Conservation (phyloP, 371 early-diverging fungal species). For the Mortierella sp. region DNA sequence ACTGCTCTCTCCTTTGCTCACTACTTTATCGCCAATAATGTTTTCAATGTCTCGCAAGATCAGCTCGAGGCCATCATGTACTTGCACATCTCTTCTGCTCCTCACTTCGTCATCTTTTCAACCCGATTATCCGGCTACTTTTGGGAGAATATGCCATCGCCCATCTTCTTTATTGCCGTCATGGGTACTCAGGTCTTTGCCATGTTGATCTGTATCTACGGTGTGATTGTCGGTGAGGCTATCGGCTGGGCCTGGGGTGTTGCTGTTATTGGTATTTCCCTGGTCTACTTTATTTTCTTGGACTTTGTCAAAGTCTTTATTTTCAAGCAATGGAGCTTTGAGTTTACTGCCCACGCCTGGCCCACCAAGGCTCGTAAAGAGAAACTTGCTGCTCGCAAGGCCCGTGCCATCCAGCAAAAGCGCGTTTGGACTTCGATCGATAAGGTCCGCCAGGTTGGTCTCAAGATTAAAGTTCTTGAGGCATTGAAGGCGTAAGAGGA, state of each 20-base stretch:
- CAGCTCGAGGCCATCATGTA: slow-evolving; percentile 83
- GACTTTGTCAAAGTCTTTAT: slow-evolving; percentile 85
- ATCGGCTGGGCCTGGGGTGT: slow-evolving; percentile 67
- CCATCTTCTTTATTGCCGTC: slow-evolving; percentile 84
- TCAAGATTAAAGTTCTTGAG: slow-evolving; percentile 42
- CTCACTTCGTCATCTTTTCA: slow-evolving; percentile 96
- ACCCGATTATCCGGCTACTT: slow-evolving; percentile 88
- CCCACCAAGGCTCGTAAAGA: slow-evolving; percentile 73
- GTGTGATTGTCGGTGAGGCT: slow-evolving; percentile 61
- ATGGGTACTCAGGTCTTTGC: slow-evolving; percentile 94
- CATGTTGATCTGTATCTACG: slow-evolving; percentile 87
- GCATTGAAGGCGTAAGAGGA: slow-evolving; percentile 29
- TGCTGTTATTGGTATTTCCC: slow-evolving; percentile 64
- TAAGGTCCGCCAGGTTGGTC: slow-evolving; percentile 40
- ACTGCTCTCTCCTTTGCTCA: slow-evolving; percentile 79
- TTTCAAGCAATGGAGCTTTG: slow-evolving; percentile 77
- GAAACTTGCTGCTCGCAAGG: slow-evolving; percentile 67
- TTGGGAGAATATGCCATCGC: slow-evolving; percentile 88
- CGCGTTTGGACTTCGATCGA: slow-evolving; percentile 35
- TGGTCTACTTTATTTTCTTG: slow-evolving; percentile 76
- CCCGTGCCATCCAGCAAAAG: slow-evolving; percentile 54
- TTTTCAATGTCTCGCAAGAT: slow-evolving; percentile 11
- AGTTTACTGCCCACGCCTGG: slow-evolving; percentile 77
- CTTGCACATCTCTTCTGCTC: slow-evolving; percentile 87
- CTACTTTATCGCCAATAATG: slow-evolving; percentile 65